Conservation (phyloP, 2,329 filamentous ascomycete species). For the Shiraia sp. region DNA sequence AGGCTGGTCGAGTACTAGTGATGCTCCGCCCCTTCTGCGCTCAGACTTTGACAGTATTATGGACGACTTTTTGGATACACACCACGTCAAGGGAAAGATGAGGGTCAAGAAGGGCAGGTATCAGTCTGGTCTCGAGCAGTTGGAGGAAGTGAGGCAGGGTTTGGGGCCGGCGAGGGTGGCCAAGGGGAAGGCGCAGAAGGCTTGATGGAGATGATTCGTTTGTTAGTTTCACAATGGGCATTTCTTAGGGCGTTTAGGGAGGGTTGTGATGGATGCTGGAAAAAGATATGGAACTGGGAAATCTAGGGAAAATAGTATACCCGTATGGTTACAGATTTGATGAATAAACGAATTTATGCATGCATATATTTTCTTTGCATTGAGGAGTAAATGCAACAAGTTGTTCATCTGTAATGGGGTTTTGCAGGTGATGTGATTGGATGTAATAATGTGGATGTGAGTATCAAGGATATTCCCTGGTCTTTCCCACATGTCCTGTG, state of each 20-base stretch:
- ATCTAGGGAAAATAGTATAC: too few species aligned
- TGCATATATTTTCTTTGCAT: too few species aligned
- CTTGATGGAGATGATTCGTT: conserved; percentile 1
- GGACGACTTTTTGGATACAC: conserved; percentile 85
- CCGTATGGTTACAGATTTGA: too few species aligned
- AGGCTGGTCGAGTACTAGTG: conserved; percentile 37
- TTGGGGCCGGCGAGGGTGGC: conserved; percentile 74
- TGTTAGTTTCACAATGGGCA: not conserved
- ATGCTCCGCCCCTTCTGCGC: conserved; percentile 60
- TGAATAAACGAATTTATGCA: too few species aligned
- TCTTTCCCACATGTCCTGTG: too few species aligned
- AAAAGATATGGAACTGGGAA: not conserved
- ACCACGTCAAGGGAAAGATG: conserved; percentile 70
- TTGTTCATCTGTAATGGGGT: too few species aligned
- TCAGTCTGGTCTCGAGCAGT: conserved; percentile 80
- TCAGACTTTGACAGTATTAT: conserved; percentile 86
- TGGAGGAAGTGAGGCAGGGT: conserved; percentile 84
- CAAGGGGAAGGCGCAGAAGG: conserved; percentile 8
- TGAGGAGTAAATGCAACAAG: too few species aligned
- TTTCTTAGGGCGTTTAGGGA: not conserved
- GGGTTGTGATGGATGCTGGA: too few species aligned
- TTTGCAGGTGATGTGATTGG: too few species aligned
- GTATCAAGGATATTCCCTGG: too few species aligned
- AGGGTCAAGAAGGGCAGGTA: conserved; percentile 78
- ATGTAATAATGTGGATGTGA: too few species aligned